Evolutionary conservation across 2,329 filamentous ascomycete species (phyloP).

Genomic region (Phyllosticta capitalensis): DNA sequence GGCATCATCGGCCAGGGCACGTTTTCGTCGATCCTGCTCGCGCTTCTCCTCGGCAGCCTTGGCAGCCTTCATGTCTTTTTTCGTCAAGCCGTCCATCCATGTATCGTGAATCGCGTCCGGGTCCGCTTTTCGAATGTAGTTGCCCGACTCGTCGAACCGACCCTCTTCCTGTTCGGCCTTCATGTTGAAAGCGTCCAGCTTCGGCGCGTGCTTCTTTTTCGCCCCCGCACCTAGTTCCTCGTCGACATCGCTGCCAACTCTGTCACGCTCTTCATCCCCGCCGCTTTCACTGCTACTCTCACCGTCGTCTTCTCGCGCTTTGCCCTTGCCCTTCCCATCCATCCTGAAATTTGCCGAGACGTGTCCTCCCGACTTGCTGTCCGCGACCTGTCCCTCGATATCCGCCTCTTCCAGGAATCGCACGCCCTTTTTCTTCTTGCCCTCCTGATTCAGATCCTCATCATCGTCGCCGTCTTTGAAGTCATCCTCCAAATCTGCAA

Average conservation of each 20-base stretch:
- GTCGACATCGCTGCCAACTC: conserved; percentile 60
- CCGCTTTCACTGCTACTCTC: conserved; percentile 50
- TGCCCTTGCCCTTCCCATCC: conserved; percentile 40
- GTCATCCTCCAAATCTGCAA: conserved; percentile 59
- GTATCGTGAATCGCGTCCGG: conserved; percentile 83
- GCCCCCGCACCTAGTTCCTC: conserved; percentile 84
- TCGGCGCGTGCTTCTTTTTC: conserved; percentile 85
- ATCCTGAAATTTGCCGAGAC: conserved; percentile 52
- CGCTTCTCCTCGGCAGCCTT: conserved; percentile 79
- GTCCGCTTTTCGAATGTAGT: conserved; percentile 87
- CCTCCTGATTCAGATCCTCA: conserved; percentile 41
- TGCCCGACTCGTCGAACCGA: conserved; percentile 80
- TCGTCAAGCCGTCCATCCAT: conserved; percentile 87
- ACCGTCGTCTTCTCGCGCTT: conserved; percentile 33
- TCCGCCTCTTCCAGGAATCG: conserved; percentile 51
- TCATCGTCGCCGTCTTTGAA: conserved; percentile 46
- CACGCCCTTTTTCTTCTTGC: conserved; percentile 50
- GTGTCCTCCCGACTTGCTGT: conserved; percentile 64
- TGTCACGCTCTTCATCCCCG: conserved; percentile 56
- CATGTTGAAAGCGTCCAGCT: conserved; percentile 95
- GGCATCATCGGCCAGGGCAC: conserved; percentile 64
- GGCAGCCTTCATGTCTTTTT: conserved; percentile 85
- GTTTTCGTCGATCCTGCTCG: conserved; percentile 64
- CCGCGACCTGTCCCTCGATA: conserved; percentile 71
- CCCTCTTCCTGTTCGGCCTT: conserved; percentile 84